Evolutionary conservation across 2,329 filamentous ascomycete genomes (phyloP), one percentile per base, ranked within the genome.

Genomic region (Cladosporium halotolerans): DNA sequence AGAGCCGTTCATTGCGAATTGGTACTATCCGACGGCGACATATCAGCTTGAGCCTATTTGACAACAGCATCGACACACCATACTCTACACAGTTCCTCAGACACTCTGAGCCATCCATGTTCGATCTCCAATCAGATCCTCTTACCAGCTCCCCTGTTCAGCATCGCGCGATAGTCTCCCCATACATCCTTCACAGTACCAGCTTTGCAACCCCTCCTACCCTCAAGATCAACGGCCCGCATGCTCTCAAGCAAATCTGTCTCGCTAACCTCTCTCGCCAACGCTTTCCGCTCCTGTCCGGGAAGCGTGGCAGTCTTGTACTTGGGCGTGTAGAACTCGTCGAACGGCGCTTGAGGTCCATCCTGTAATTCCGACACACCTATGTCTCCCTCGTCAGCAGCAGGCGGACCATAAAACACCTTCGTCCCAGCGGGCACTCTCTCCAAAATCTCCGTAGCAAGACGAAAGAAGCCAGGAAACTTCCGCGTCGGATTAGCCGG

Each of bases 361-460:
- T 47, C 18, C 8, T 4, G 16, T 28, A 10, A 1, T 3, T 34
- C 40, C 11, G 45, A 9, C 8, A 23, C 18, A 14, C 18, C 14
- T 2, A 7, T 18, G 2, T 36, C 33, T 13, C 39, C 34, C 18
- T 36, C 31, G 5, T 8, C 45, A 36, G 33, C 16, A 9, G 36
- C 13, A 3, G 36, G 13, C n/a, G 7, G 54, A 3, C 54, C 59
- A 45, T 54, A 63, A 18, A 45, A 4, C 2, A 63, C 28, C 9
- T 53, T 52, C 19, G 55, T 54, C 3, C 10, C 36, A 23, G 51
- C 54, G 7, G 60, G 58, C 10, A 61, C 39, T 11, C 58, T 55
- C 38, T 59, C 55, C 18, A 61, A 42, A 11, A 61, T 53, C 46
- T 62, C 59, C 41, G 49, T 39, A 8, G 58, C 51, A 10, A 59